phyloP scores from a whole-genome alignment of 2,329 filamentous ascomycete genomes.

The Pyrenophora tritici-repentis region DNA sequence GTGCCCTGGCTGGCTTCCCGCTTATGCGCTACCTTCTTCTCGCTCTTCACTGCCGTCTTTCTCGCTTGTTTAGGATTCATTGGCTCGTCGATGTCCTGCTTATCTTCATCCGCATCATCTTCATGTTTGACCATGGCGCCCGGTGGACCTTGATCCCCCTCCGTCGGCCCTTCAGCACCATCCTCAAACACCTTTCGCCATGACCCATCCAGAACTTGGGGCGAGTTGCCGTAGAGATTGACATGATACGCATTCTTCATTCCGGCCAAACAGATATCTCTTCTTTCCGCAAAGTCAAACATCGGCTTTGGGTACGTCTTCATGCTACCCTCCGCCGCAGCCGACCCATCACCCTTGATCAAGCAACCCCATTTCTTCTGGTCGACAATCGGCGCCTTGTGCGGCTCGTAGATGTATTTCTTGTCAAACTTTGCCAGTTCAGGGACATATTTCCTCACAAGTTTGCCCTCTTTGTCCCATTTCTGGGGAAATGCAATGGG shows the following conservation, averaged over 20 bases:
- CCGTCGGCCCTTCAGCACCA: constrained; percentile 52
- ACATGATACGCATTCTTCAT: constrained; percentile 74
- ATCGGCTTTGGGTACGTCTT: constrained; percentile 72
- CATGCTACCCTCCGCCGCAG: constrained; percentile 50
- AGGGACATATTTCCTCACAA: constrained; percentile 69
- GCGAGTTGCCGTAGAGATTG: constrained; percentile 67
- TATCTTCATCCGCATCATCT: constrained; percentile 20
- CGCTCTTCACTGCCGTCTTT: constrained; percentile 59
- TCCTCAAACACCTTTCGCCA: constrained; percentile 58
- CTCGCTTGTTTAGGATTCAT: constrained; percentile 21
- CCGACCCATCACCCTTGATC: constrained; percentile 54
- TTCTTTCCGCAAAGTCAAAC: constrained; percentile 72
- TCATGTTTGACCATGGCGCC: constrained; percentile 46
- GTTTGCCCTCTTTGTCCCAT: constrained; percentile 71
- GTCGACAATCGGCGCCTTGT: constrained; percentile 71
- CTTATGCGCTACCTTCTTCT: constrained; percentile 65
- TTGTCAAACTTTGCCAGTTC: constrained; percentile 66
- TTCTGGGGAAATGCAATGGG: constrained; percentile 75
- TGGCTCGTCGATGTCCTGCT: constrained; percentile 5
- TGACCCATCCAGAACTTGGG: constrained; percentile 64
- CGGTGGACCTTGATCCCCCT: constrained; percentile 47
- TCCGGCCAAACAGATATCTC: constrained; percentile 65
- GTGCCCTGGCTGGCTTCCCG: constrained; percentile 60
- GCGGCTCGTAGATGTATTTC: constrained; percentile 80
- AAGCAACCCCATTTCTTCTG: constrained; percentile 71